Evolutionary conservation across 306 rosid genomes (phyloP).

Genomic region (Ochetophila trinervis): DNA sequence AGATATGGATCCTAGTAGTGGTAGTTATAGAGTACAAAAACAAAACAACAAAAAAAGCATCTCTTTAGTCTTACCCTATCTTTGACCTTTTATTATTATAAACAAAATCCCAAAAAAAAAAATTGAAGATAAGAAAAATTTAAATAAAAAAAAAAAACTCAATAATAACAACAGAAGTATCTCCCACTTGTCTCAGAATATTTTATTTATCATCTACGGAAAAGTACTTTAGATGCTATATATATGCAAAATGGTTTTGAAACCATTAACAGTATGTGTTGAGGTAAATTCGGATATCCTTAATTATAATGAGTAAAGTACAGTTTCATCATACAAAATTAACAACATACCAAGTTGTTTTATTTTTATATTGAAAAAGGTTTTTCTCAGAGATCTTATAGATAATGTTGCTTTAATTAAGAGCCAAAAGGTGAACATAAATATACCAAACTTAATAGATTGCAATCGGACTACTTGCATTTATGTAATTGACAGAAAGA

Average conservation of each 20-base stretch:
- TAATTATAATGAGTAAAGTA: constrained; percentile 17
- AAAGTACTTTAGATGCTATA: constrained; percentile 14
- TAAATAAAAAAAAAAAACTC: background rate
- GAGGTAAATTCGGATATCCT: constrained; percentile 17
- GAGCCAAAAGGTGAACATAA: constrained; percentile 14
- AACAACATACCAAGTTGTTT: background rate
- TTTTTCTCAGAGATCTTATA: constrained; percentile 15
- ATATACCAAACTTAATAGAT: constrained; percentile 11
- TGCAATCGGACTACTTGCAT: constrained; percentile 31
- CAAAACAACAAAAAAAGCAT: constrained; percentile 22
- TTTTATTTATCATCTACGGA: constrained; percentile 8
- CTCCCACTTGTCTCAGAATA: constrained; percentile 26
- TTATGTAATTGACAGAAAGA: constrained; percentile 14
- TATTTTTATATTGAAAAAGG: background rate
- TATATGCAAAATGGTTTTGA: background rate
- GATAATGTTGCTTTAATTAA: constrained; percentile 24
- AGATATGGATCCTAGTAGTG: constrained; percentile 38
- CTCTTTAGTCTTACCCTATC: constrained; percentile 11
- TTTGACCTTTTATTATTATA: constrained; percentile 5
- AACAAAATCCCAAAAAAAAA: background rate
- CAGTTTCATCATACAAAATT: constrained; percentile 3
- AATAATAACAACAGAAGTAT: background rate
- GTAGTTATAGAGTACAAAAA: constrained; percentile 26
- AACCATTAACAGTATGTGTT: constrained; percentile 3
- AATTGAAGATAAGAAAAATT: constrained; percentile 4